phyloP scores from a whole-genome alignment of 371 early-diverging fungal species.

The Mortierella sp. region DNA sequence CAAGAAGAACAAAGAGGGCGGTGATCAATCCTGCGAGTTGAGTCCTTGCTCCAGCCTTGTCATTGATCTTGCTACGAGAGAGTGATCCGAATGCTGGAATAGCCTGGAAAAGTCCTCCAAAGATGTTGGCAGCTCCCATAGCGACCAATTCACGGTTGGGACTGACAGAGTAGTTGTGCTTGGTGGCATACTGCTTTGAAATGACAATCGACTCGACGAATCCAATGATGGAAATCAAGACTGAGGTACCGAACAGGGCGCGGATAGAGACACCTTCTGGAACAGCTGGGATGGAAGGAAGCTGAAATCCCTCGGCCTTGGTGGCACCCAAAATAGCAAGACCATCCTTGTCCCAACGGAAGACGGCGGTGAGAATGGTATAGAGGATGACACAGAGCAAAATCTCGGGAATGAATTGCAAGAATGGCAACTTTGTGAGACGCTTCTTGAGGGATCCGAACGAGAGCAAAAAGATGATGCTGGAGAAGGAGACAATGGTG shows the following conservation, averaged over 20 bases:
- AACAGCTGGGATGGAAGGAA: constrained; percentile 72
- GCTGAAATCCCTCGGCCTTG: constrained; percentile 69
- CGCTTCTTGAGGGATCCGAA: constrained; percentile 71
- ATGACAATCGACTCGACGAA: constrained; percentile 96
- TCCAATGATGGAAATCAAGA: constrained; percentile 92
- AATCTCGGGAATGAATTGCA: constrained; percentile 90
- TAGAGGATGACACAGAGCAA: constrained; percentile 82
- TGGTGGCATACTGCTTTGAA: constrained; percentile 89
- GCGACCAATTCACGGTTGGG: constrained; percentile 97
- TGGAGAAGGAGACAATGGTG: constrained; percentile 72
- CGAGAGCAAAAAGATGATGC: constrained; percentile 74
- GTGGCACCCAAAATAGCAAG: constrained; percentile 83
- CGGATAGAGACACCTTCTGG: constrained; percentile 76
- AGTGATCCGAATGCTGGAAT: constrained; percentile 94
- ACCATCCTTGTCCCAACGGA: constrained; percentile 77
- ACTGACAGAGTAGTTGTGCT: constrained; percentile 89
- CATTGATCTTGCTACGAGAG: constrained; percentile 90
- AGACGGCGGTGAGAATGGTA: constrained; percentile 70
- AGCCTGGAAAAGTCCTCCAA: constrained; percentile 85
- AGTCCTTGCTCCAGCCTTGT: constrained; percentile 89
- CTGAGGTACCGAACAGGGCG: constrained; percentile 61
- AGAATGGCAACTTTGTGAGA: constrained; percentile 60
- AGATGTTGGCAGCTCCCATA: constrained; percentile 85
- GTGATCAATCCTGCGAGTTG: constrained; percentile 90
- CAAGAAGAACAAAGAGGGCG: constrained; percentile 79